Base-by-base conservation (phyloP, 2,329 filamentous ascomycete species). In the Mycocentrospora acerina region DNA sequence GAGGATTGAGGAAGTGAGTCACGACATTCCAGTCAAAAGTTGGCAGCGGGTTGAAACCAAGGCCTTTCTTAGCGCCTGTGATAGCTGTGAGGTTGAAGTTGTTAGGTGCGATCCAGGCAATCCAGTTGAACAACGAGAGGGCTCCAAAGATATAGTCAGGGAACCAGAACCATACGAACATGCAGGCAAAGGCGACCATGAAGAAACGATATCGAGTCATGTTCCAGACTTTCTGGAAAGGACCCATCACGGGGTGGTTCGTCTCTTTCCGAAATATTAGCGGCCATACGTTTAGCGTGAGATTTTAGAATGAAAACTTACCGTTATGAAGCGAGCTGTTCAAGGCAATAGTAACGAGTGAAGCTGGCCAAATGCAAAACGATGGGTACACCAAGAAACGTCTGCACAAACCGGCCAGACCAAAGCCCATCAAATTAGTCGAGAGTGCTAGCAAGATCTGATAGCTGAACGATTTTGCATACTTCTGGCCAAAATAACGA, bases 161-260 rank as follows among this genome's bases (percentile, higher is more conserved):
- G 28, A 80, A 63, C 72, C 73, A 78, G 45, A 73, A 78, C 53
- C 70, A 79, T 3, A 74, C 37, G 34, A 78, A 78, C 69, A 78
- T 78, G 42, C 59, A 66, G 1, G 46, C 49, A 26, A 74, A 75
- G 1, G 64, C 58, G 4, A 71, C 42, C 17, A 68, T 34, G 53
- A 78, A 78, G 49, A 77, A 74, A 10, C 32, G 35, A 14, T 48
- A 46, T 10, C 47, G 41, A 3, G 50, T 48, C 3, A 48, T 35
- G 17, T 4, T 42, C 16, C 30, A 46, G 30, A 42, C 31, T 4
- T 35, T 17, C 7, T 32, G 28, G 26, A 42, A 42, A 4, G 40
- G 40, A 2, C 35, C 38, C 9, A 19, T 30, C 3, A 42, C 37
- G 2, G 33, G 32, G 8, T 25, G 9, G n/a, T 38, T 42, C 10